Conservation (phyloP, 331 rosid species). For the Quercus lobata region DNA sequence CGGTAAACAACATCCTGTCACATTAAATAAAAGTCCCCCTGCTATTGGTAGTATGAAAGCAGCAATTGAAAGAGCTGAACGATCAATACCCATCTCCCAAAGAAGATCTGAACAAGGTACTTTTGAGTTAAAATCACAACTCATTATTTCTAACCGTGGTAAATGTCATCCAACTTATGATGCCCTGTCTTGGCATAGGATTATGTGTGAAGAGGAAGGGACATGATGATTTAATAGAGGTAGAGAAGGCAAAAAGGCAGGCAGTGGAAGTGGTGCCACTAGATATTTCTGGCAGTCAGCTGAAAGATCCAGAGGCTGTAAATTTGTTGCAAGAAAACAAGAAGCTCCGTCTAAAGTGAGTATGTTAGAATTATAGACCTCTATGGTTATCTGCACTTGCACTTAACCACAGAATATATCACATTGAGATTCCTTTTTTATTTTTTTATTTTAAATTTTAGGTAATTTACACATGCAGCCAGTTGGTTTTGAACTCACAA, state of each 20-base stretch:
- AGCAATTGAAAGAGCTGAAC: conserved; percentile 24
- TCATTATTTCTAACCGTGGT: conserved; percentile 2
- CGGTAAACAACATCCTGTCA: conserved; percentile 23
- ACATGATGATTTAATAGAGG: conserved; percentile 22
- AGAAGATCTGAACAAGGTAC: conserved; percentile 43
- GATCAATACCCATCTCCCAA: conserved; percentile 16
- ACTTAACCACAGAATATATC: neutral
- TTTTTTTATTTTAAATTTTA: too few species aligned
- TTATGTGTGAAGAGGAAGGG: conserved; percentile 46
- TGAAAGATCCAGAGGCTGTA: conserved; percentile 30
- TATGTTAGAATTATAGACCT: neutral
- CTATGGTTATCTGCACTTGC: neutral
- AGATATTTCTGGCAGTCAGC: conserved; percentile 19
- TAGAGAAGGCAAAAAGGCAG: conserved; percentile 27
- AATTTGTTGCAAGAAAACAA: conserved; percentile 39
- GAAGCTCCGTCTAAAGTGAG: conserved; percentile 60
- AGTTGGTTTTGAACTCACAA: too few species aligned
- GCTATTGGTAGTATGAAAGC: conserved; percentile 15
- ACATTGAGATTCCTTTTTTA: too few species aligned
- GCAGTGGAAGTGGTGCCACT: conserved; percentile 14
- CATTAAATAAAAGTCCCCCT: conserved; percentile 10
- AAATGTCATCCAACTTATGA: conserved; percentile 7
- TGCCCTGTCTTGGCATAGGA: conserved; percentile 25
- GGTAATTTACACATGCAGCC: too few species aligned
- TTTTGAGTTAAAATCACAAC: conserved; percentile 16